These are phyloP conservation scores for Fusarium dlaminii DNA, from an alignment of 2,329 filamentous ascomycete species.

Conservation along the genomic window DNA sequence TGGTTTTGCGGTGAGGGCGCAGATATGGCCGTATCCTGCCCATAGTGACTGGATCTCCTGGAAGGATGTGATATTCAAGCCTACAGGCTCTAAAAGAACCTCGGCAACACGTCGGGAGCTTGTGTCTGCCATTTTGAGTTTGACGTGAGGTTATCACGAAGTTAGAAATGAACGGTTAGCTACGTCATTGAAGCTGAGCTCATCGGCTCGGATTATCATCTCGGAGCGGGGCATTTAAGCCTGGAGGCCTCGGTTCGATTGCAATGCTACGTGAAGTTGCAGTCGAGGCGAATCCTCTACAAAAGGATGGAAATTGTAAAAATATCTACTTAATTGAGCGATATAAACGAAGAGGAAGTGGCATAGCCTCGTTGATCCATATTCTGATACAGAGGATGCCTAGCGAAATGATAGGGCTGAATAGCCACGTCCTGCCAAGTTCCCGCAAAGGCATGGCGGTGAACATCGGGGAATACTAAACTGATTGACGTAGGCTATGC, in stretches of 20 bases:
- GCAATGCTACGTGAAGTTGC: background rate
- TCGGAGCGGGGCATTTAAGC: slow-evolving; percentile 5
- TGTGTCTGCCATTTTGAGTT: slow-evolving; percentile 3
- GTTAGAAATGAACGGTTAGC: background rate
- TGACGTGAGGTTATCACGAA: background rate
- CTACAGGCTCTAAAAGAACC: slow-evolving; percentile 52
- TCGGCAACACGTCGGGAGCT: slow-evolving; percentile 47
- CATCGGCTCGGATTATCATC: slow-evolving; percentile 21
- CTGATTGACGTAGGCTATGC: background rate
- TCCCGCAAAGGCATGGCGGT: background rate
- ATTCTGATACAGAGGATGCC: background rate
- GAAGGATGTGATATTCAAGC: slow-evolving; percentile 52
- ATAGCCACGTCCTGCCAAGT: background rate
- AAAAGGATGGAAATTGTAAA: rapidly evolving
- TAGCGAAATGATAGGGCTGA: slow-evolving; percentile 4
- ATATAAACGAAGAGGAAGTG: background rate
- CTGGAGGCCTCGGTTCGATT: background rate
- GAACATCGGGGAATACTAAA: background rate
- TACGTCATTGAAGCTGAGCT: slow-evolving; percentile 14
- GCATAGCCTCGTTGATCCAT: background rate
- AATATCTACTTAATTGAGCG: background rate
- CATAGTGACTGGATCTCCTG: slow-evolving; percentile 56
- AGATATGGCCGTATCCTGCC: slow-evolving; percentile 66
- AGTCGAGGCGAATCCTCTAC: background rate
- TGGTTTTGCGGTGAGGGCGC: slow-evolving; percentile 58